Base-by-base conservation (phyloP, 2,329 filamentous ascomycete genomes). In the Fusarium hostae region DNA sequence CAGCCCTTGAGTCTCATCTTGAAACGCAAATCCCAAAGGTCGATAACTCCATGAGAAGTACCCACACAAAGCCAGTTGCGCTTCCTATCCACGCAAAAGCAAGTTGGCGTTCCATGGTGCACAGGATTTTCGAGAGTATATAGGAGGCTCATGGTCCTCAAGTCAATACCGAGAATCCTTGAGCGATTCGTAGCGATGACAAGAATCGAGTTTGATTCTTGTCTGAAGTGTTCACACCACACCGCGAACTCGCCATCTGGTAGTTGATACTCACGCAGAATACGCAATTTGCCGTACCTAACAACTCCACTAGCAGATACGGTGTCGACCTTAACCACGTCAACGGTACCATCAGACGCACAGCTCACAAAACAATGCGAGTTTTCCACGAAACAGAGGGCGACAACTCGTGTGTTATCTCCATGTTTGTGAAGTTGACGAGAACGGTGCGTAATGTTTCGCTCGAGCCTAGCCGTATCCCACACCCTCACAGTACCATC, bases 21-120 rank as follows among this genome's bases (percentile, higher is more conserved):
- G 85, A 99, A 99, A n/a, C 96, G 92, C 43, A 99, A 86, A 81
- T 99, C 96, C 96, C 96, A 99, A 3, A 99, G 87, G 78, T 97
- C 93, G 11, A 99, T 85, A 32, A 98, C 91, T 39, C 97, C 96
- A 78, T 98, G 95, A 1, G 94, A 94, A 1, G 97, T 99, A 39
- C 95, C 96, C 1, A 98, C 83, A 3, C 97, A 87, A 6, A 99
- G 85, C 96, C 96, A 99, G 77, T 96, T 94, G 55, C 92, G 91
- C 78, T 91, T 93, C 63, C 90, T 88, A 77, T 98, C 94, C 35
- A 97, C 87, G 76, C 93, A 95, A 81, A 99, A 98, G 73, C 94
- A 96, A 1, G 94, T 98, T 2, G 94, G 94, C 1, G 91, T 93
- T 16, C 96, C 96, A 77, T 99, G 95, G 76, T 97, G 93, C 4